Evolutionary conservation across 1,139 yeast species (phyloP).

Genomic region (Debaryomyces robertsiae): DNA sequence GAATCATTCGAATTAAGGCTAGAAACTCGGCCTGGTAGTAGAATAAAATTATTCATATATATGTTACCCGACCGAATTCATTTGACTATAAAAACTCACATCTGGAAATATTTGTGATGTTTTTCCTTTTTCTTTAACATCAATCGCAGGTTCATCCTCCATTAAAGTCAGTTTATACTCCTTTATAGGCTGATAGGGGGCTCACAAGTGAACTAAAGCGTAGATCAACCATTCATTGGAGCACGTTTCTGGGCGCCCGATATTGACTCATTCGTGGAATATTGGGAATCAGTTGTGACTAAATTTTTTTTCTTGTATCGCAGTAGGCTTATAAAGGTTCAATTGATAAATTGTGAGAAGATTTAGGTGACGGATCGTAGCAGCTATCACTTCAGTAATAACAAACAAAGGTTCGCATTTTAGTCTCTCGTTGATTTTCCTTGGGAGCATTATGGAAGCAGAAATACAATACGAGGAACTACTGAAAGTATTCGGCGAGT

Average conservation of each 20-base stretch:
- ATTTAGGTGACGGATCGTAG: background rate
- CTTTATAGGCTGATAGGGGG: constrained; percentile 23
- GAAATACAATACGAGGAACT: constrained; percentile 24
- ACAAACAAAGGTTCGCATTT: no score
- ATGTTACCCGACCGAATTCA: constrained; percentile 10
- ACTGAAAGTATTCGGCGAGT: constrained; percentile 28
- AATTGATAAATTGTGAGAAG: background rate
- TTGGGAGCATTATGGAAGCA: background rate
- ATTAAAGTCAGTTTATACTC: constrained; percentile 25
- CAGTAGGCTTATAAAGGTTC: background rate
- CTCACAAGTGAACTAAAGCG: constrained; percentile 39
- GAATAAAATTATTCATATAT: no score
- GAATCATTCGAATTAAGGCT: no score
- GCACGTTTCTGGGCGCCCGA: constrained; percentile 65
- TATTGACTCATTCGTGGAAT: constrained; percentile 50
- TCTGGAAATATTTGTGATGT: background rate
- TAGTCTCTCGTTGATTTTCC: no score
- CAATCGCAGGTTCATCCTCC: constrained; percentile 51
- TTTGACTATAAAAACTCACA: background rate
- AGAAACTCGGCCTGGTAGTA: no score
- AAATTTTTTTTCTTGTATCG: constrained; percentile 24
- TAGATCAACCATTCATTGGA: constrained; percentile 42
- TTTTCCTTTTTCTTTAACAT: constrained; percentile 31
- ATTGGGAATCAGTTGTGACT: constrained; percentile 61
- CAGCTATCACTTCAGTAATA: background rate